These are phyloP conservation scores for Turritis glabra DNA, from an alignment of 345 rosid species.

Conservation along the genomic window DNA sequence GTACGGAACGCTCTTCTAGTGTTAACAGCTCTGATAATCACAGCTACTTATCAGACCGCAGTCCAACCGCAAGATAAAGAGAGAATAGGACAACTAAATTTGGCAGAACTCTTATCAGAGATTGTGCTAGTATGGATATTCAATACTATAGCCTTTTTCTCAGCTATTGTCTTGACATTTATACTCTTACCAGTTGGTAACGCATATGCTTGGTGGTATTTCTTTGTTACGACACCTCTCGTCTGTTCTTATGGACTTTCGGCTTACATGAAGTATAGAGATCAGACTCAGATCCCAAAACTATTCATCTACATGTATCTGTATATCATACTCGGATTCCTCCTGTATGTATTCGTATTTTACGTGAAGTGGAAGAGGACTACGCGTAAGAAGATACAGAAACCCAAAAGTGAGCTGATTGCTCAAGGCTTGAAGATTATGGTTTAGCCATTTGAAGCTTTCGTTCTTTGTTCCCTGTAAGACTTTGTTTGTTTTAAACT, in stretches of 20 bases:
- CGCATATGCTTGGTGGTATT: conserved; percentile 15
- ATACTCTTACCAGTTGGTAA: conserved; percentile 26
- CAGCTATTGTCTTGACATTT: conserved; percentile 12
- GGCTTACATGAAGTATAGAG: background rate
- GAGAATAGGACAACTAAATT: rapidly evolving
- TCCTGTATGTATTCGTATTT: too few species aligned
- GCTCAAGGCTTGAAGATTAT: too few species aligned
- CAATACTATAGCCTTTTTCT: conserved; percentile 3
- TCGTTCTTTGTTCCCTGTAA: too few species aligned
- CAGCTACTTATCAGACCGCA: conserved; percentile 14
- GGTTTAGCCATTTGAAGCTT: too few species aligned
- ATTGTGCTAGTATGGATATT: background rate
- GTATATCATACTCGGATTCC: too few species aligned
- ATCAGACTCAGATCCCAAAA: too few species aligned
- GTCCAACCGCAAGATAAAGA: background rate
- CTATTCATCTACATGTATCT: too few species aligned
- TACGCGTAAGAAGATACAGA: too few species aligned
- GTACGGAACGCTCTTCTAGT: conserved; percentile 36
- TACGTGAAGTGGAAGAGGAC: too few species aligned
- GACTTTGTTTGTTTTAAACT: too few species aligned
- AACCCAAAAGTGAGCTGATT: too few species aligned
- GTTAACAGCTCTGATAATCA: conserved; percentile 31
- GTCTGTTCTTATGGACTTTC: background rate
- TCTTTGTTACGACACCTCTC: background rate
- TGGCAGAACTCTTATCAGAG: background rate